Base-by-base conservation (phyloP, 2,329 filamentous ascomycete species). In the Geoglossum cookeanum region DNA sequence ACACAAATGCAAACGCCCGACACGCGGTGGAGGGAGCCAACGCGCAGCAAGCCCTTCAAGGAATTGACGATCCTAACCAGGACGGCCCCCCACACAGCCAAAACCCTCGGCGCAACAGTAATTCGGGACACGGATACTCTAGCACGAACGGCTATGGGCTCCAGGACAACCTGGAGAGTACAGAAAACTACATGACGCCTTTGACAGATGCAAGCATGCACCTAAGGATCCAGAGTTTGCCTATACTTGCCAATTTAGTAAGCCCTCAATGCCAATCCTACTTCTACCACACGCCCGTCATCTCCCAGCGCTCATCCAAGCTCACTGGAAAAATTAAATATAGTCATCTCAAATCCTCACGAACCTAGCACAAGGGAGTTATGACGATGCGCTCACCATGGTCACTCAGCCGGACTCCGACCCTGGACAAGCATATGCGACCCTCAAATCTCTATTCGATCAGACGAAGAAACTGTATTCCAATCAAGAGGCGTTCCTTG, bases 381-480 rank as follows among this genome's bases (percentile, higher is more conserved):
- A 77, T 57, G 70, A 74, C 56, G 76, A 81, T 56, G 77, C 79
- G 39, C 72, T 79, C 53, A 72, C 74, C 33, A 76, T 81, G 59
- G 75, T 80, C 35, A 76, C 74, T 1, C 72, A 76, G 45, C 75
- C 74, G 15, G 73, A 77, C 17, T 77, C 76, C 1, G 74, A 78
- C 58, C 72, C 74, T 60, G 78, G 78, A 7, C 77, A 82, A 65
- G 77, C 79, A n/a, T 83, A 82, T 66, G 72, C 74, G 3, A 78
- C 77, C 1, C 71, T 83, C 64, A 79, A 79, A 62, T 78, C 75
- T 3, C 70, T 82, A 6, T 83, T 83, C 61, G 78, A 81, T 59
- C 78, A 81, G 60, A 80, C 78, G 0, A 80, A 81, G 61, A 76
- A 78, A 60, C 74, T 82, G 1, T 82, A 82, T 64, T 77, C 71